A percentile compares a stretch with the other conserved stretches of the same genome.
phyloP scores from a whole-genome alignment of 495 filamentous ascomycete species.

The Astrocystis sublimbata region DNA sequence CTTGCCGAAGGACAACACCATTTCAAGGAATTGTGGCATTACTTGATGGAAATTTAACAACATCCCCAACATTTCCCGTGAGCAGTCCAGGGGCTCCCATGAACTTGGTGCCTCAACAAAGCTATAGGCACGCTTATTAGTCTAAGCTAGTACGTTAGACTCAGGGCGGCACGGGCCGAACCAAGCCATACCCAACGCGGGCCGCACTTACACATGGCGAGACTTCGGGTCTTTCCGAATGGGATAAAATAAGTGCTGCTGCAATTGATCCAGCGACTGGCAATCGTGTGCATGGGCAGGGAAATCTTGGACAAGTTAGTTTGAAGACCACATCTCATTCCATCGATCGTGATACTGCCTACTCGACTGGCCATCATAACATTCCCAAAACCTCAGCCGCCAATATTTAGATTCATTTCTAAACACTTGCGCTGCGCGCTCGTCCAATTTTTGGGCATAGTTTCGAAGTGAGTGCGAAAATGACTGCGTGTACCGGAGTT shows the following conservation, averaged over 20 bases:
- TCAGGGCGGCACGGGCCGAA: background rate
- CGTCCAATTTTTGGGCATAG: background rate
- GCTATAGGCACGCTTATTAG: conserved; percentile 20
- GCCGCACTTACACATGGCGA: conserved; percentile 6
- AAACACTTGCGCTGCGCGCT: background rate
- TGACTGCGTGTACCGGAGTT: background rate
- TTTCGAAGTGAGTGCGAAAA: background rate
- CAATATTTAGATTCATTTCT: background rate
- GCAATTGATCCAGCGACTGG: background rate
- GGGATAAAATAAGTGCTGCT: background rate
- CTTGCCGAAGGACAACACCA: conserved; percentile 44
- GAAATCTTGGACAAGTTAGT: background rate
- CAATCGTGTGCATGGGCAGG: background rate
- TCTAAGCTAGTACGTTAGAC: background rate
- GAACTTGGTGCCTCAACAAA: conserved; percentile 40
- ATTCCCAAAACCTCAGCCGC: background rate
- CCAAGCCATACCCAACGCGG: too few relatives aligned
- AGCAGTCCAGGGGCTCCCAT: conserved; percentile 30
- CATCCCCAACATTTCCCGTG: conserved; percentile 33
- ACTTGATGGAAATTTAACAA: conserved; percentile 44
- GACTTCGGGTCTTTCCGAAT: background rate
- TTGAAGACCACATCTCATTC: background rate
- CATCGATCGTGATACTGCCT: background rate
- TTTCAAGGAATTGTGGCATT: conserved; percentile 43
- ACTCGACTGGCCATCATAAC: background rate